Base-by-base conservation (phyloP, 2,329 filamentous ascomycete genomes). In the Fusarium sp. region DNA sequence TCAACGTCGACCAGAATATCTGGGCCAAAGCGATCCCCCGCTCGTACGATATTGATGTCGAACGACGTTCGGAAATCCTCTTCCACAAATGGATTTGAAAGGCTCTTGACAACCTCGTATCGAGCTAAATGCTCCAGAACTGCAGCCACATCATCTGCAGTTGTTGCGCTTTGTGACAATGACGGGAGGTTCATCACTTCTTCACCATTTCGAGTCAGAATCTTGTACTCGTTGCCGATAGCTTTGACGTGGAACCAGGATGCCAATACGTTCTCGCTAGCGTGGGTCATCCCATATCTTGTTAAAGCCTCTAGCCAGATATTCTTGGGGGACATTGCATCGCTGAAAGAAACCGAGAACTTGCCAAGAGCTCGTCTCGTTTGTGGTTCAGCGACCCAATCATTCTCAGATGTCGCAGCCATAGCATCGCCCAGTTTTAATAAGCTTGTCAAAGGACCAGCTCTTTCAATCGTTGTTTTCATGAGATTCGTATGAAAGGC, bases 371-470 rank as follows among this genome's bases (percentile, higher is more conserved):
- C 17, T 4, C 7, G 33, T 11, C 41, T 55, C 2, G 36, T 58
- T 26, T 57, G 64, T 7, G 51, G 58, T 4, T 49, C 58, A 4
- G 69, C 70, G 26, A 61, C 36, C 39, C 39, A 69, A 3, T 57
- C 48, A 0, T 12, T 33, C 6, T 56, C 18, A 9, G 24, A 5
- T 3, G 44, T 22, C 2, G 3, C 11, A 9, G 17, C 22, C 3
- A 45, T 33, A 0, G 8, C 28, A 18, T 45, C 35, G 2, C 24
- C 14, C 1, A 61, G 8, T 6, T 15, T 22, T 0, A 73, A 5
- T 3, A 7, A 9, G 6, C 59, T 72, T 3, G 61, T 63, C 1
- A 73, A 36, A 7, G 38, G 42, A 1, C 38, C 38, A 14, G 28
- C 18, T 9, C 35, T 38, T 22, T 12, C 18, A 15, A 60, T 26